Evolutionary conservation across 768 basidiomycete genomes (phyloP).

Genomic region (Russula sp.): DNA sequence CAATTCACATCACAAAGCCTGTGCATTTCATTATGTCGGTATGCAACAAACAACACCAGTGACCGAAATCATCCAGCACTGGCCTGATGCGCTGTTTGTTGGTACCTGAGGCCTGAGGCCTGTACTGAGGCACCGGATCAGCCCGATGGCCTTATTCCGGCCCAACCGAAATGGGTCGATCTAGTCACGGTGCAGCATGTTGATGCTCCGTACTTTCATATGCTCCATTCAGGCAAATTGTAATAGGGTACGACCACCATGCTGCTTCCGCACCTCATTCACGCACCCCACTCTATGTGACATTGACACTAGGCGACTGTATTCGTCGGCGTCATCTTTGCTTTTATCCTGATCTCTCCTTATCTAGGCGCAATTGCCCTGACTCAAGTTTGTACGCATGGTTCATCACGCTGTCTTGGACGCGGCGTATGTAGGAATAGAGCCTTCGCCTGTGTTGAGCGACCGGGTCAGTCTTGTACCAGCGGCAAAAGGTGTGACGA

Average conservation of each 20-base stretch:
- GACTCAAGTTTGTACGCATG: not conserved
- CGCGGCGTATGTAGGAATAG: not conserved
- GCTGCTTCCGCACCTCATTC: slow-evolving; percentile 1
- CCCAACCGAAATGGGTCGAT: not conserved
- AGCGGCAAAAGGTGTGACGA: not conserved
- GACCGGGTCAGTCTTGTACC: not conserved
- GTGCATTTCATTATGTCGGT: no score
- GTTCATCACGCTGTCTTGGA: not conserved
- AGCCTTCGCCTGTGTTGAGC: no score
- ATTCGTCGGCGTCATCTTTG: no score
- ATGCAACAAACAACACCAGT: no score
- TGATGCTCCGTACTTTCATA: not conserved
- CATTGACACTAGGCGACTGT: not conserved
- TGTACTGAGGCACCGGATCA: no score
- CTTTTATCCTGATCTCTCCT: not conserved
- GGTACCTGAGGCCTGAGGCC: no score
- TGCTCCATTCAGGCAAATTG: not conserved
- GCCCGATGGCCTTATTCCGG: no score
- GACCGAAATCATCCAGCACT: no score
- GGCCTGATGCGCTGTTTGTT: no score
- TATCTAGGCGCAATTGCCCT: not conserved
- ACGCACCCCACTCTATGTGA: not conserved
- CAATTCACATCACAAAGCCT: not conserved
- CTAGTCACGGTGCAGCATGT: not conserved
- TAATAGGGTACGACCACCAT: not conserved